A percentile compares a stretch with the other conserved stretches of the same genome.
These are phyloP conservation scores for Aspergillus saccharolyticus DNA, from an alignment of 495 filamentous ascomycete genomes.

Conservation along the genomic window DNA sequence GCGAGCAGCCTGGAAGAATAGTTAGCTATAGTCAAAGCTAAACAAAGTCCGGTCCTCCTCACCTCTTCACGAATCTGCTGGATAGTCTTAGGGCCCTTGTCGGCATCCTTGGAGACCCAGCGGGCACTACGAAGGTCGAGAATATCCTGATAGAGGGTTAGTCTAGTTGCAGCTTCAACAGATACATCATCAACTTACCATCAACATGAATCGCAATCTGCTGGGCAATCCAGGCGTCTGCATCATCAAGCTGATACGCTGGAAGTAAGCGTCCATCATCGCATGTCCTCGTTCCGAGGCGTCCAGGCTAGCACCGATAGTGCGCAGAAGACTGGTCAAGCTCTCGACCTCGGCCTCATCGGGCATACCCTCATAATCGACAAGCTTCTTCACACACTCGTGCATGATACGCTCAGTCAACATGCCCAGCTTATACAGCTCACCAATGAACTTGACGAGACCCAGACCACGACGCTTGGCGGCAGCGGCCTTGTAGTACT, in stretches of 20 bases:
- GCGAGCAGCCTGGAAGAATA: constrained; percentile 54
- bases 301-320: constrained; percentile 84
- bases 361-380: constrained; percentile 88
- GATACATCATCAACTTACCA: constrained; percentile 48
- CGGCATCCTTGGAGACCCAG: constrained; percentile 79
- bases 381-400: constrained; percentile 93
- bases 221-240: constrained; percentile 74
- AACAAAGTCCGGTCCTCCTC: constrained; percentile 23
- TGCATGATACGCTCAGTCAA: constrained; percentile 99
- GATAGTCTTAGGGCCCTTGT: constrained; percentile 95
- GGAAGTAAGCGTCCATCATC: constrained; percentile 94
- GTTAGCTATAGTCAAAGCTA: constrained; percentile 15
- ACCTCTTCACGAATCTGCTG: constrained; percentile 84
- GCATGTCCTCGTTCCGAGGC: constrained; percentile 68
- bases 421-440: constrained; percentile 98
- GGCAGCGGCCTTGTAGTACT: constrained; percentile 93
- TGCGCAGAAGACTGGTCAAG: constrained; percentile 83
- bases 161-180: not conserved
- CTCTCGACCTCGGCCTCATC: constrained; percentile 96
- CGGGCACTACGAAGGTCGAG: constrained; percentile 68
- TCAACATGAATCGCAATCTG: constrained; percentile 88
- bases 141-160: constrained; percentile 54
- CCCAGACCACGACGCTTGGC: constrained; percentile 96
- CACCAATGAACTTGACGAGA: constrained; percentile 98
- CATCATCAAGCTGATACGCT: constrained; percentile 74